Conservation (phyloP, 768 basidiomycete species). For the Boletus barrowsii region DNA sequence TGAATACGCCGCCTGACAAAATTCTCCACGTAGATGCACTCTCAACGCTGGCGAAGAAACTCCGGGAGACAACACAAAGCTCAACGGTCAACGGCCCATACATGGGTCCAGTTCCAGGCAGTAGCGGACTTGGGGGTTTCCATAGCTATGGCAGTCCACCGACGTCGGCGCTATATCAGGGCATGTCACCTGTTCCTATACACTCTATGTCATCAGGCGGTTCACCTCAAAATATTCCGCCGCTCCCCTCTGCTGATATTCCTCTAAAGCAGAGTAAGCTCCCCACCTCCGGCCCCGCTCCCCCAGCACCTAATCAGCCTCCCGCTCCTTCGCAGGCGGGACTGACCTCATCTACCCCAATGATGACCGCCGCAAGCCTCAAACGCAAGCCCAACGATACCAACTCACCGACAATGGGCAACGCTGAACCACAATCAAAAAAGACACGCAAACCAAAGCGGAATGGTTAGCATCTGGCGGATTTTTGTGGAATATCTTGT, state of each 20-base stretch:
- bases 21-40: constrained; percentile 42
- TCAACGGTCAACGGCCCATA: constrained; percentile 15
- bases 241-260: constrained; percentile 47
- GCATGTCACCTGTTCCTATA: constrained; percentile 42
- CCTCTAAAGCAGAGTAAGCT: constrained; percentile 65
- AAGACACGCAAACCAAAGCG: constrained; percentile 58
- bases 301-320: constrained; percentile 40
- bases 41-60: constrained; percentile 35
- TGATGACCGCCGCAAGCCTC: constrained; percentile 45
- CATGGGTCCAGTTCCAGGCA: constrained; percentile 14
- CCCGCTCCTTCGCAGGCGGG: constrained; percentile 40
- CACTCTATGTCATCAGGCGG: constrained; percentile 40
- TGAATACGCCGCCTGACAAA: constrained; percentile 23
- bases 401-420: constrained; percentile 51
- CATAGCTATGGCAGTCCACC: constrained; percentile 27
- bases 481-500: constrained; percentile 34
- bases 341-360: constrained; percentile 46
- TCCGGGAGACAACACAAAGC: constrained; percentile 32
- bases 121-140: constrained; percentile 24
- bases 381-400: constrained; percentile 52
- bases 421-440: constrained; percentile 44
- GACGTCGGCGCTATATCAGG: constrained; percentile 45
- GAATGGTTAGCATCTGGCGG: constrained; percentile 42
- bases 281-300: constrained; percentile 41
- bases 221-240: constrained; percentile 49